Evolutionary conservation across 192 early-diverging fungal genomes (phyloP), one percentile per base, ranked within the genome.

Genomic region (Paraglomus brasilianum): DNA sequence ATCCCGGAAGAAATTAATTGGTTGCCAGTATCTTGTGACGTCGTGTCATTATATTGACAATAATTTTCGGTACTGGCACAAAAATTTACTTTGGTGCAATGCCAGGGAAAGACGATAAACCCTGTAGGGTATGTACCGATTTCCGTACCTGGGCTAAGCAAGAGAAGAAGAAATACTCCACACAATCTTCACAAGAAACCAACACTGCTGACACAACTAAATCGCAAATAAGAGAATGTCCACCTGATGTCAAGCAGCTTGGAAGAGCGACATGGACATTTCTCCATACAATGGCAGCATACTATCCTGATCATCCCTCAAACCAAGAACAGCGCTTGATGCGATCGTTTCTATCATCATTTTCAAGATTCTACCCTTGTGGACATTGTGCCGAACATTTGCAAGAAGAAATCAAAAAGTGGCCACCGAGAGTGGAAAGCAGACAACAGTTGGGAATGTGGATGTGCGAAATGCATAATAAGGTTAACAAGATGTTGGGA

Each of bases 221-320:
- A 72, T 5, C 19, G 9, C 46, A 36, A 42, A 55, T 60, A 10
- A 58, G 75, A 51, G 83, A 86, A 49, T 96, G 93, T 72, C 94
- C 93, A 15, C 87, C 93, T 0, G 95, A 98, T 75, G 86, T 87
- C 5, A 78, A 83, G 61, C 81, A 82, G 39, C 88, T 98, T 19
- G 97, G 97, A 22, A 78, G 83, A 5, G 84, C 93, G n/a, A 94
- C 94, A 0, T 99, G 97, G 97, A 97, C 95, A 5, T 94, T 97
- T 62, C 81, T 99, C 55, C 97, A 98, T 76, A 95, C 95, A 0
- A 95, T 96, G 88, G 93, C 95, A 4, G 94, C 95, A 0, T 96
- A 98, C 79, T 98, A 98, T 73, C 95, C 97, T 0, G 87, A 92
- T 24, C 77, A 72, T 15, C 92, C 97, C 0, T 84, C 88, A 2